A percentile compares a stretch with the other conserved stretches of the same genome.
phyloP scores from a whole-genome alignment of 83 land plant genomes.

The Thuja plicata region DNA sequence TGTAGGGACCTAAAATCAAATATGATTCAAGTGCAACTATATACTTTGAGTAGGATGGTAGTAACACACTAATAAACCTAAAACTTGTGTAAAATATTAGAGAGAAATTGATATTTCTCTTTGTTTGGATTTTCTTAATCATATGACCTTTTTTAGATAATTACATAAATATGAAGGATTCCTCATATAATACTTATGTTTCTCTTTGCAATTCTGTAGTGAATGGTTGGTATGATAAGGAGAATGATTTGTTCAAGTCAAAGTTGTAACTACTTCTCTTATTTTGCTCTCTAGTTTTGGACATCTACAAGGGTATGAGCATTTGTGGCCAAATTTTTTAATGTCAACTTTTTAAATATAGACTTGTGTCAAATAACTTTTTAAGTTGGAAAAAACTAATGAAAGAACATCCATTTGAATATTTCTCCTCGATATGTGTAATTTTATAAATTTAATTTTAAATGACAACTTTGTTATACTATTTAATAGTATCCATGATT shows the following conservation, averaged over 20 bases:
- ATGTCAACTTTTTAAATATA: slow-evolving; percentile 57
- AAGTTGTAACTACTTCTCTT: slow-evolving; percentile 86
- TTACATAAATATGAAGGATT: slow-evolving; percentile 25
- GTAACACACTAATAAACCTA: slow-evolving; percentile 53
- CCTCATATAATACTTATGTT: slow-evolving; percentile 22
- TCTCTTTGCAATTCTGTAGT: slow-evolving; percentile 42
- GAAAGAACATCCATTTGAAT: too few species aligned
- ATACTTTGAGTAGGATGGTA: slow-evolving; percentile 77
- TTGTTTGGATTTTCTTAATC: too few species aligned
- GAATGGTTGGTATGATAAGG: slow-evolving; percentile 40
- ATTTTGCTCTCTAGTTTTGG: slow-evolving; percentile 84
- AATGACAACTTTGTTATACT: too few species aligned
- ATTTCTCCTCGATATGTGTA: too few species aligned
- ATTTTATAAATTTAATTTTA: too few species aligned
- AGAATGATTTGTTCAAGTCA: slow-evolving; percentile 50
- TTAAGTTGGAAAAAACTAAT: too few species aligned
- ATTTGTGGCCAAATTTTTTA: slow-evolving; percentile 89
- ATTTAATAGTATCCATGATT: too few species aligned
- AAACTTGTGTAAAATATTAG: slow-evolving; percentile 75
- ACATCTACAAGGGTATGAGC: slow-evolving; percentile 91
- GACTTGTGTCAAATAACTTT: too few species aligned
- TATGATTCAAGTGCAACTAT: slow-evolving; percentile 92
- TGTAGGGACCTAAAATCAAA: slow-evolving; percentile 90
- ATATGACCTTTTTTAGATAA: slow-evolving; percentile 53
- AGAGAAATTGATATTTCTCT: too few species aligned